These are phyloP conservation scores for Ophiostoma ulmi DNA, from an alignment of 2,329 filamentous ascomycete species.

Conservation along the genomic window DNA sequence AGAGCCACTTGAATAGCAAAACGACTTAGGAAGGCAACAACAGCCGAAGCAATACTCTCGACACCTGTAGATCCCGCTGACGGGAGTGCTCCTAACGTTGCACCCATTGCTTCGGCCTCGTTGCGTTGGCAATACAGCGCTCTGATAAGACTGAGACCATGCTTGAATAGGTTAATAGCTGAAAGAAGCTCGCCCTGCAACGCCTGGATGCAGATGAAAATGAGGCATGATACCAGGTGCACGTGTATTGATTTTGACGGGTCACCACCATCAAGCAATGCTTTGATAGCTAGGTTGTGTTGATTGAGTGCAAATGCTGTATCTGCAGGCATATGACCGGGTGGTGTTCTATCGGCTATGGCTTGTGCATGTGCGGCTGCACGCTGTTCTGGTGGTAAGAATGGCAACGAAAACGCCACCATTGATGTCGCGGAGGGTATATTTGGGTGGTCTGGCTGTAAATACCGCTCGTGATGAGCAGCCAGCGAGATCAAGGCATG, in stretches of 20 bases:
- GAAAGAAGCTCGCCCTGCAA: conserved; percentile 24
- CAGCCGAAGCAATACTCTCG: conserved; percentile 17
- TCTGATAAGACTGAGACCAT: conserved; percentile 20
- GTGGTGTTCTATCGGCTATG: not conserved
- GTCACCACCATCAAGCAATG: not conserved
- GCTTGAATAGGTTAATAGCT: conserved; percentile 23
- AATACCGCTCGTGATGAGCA: conserved; percentile 24
- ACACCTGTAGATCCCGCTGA: not conserved
- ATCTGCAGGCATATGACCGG: not conserved
- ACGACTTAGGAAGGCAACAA: conserved; percentile 21
- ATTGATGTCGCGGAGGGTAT: not conserved
- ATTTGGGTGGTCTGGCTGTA: not conserved
- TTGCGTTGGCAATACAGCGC: conserved; percentile 14
- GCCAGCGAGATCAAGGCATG: conserved; percentile 23
- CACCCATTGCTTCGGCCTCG: not conserved
- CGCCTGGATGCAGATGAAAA: conserved; percentile 25
- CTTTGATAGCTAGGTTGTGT: not conserved
- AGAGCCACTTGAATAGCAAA: conserved; percentile 24
- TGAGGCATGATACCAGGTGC: conserved; percentile 24
- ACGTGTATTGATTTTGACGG: conserved; percentile 8
- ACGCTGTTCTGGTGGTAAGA: not conserved
- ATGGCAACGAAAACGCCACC: not conserved
- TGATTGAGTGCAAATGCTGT: not conserved
- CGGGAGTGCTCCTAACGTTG: conserved; percentile 1
- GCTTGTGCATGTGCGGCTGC: not conserved